Percentiles rank a stretch among this genome's conserved stretches.
phyloP scores from a whole-genome alignment of 1,284 basidiomycete species.

The Ganoderma resinaceum region DNA sequence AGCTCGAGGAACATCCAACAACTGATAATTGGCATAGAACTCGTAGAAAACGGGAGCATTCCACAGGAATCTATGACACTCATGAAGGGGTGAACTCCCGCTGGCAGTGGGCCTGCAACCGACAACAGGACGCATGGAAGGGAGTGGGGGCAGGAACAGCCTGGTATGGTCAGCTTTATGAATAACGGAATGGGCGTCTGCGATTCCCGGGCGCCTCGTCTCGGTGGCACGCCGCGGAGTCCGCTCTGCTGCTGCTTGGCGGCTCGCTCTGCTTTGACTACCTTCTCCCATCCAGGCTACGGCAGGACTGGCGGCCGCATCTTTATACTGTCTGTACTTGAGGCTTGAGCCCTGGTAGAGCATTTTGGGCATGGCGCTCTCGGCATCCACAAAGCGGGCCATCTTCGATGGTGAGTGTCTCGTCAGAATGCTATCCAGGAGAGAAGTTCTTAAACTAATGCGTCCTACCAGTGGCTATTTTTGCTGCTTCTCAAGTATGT shows the following conservation, averaged over 20 bases:
- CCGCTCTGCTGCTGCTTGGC: not conserved
- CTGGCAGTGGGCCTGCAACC: no score
- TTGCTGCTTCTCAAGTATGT: constrained; percentile 70
- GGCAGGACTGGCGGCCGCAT: not conserved
- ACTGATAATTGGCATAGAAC: no score
- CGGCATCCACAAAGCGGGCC: constrained; percentile 49
- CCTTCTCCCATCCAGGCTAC: not conserved
- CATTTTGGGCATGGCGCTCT: constrained; percentile 40
- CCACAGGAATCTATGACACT: no score
- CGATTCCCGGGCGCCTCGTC: not conserved
- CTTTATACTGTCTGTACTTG: not conserved
- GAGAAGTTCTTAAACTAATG: not conserved
- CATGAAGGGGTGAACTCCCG: no score
- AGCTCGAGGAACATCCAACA: no score
- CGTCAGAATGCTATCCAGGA: not conserved
- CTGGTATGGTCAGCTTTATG: no score
- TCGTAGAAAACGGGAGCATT: no score
- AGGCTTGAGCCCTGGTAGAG: not conserved
- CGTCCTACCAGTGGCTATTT: constrained; percentile 56
- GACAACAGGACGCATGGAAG: no score
- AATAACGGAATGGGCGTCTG: no score
- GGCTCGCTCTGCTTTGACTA: not conserved
- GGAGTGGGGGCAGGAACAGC: no score
- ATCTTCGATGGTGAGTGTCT: constrained; percentile 52
- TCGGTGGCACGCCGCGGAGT: no score